phyloP scores from a whole-genome alignment of 2,329 filamentous ascomycete genomes.

The Penicillium griseofulvum region DNA sequence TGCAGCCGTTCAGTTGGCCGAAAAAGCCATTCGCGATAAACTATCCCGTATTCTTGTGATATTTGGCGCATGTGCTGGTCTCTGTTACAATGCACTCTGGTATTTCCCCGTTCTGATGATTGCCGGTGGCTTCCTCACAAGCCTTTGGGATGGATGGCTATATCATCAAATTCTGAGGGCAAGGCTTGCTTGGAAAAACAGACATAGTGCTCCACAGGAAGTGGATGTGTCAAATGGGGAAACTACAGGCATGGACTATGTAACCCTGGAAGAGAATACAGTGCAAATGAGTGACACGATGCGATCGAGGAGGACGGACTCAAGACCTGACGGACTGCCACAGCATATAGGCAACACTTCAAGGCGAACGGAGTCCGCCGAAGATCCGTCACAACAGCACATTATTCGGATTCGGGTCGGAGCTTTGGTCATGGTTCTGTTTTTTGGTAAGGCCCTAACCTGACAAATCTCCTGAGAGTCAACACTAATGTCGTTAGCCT shows the following conservation, averaged over 20 bases:
- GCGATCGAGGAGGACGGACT: conserved; percentile 11
- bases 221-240: conserved; percentile 13
- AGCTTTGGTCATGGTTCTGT: conserved; percentile 41
- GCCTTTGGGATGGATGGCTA: conserved; percentile 58
- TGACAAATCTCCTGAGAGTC: neutral
- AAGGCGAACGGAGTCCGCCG: neutral
- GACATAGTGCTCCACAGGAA: conserved; percentile 11
- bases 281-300: conserved; percentile 8
- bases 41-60: conserved; percentile 64
- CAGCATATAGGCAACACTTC: neutral
- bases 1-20: conserved; percentile 64
- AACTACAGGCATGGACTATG: conserved; percentile 2
- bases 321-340: neutral
- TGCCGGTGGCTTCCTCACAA: conserved; percentile 52
- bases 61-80: conserved; percentile 60
- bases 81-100: conserved; percentile 72
- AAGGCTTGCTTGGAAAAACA: conserved; percentile 19
- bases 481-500: conserved; percentile 20
- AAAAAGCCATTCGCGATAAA: conserved; percentile 66
- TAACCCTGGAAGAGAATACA: conserved; percentile 7
- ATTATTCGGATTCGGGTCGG: conserved; percentile 33
- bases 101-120: conserved; percentile 68
- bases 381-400: neutral
- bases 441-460: conserved; percentile 46
- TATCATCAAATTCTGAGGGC: conserved; percentile 44